A percentile compares a stretch with the other conserved stretches of the same genome.
Evolutionary conservation across 108 stramenopile species (phyloP).

Genomic region (Cylindrotheca closterium): DNA sequence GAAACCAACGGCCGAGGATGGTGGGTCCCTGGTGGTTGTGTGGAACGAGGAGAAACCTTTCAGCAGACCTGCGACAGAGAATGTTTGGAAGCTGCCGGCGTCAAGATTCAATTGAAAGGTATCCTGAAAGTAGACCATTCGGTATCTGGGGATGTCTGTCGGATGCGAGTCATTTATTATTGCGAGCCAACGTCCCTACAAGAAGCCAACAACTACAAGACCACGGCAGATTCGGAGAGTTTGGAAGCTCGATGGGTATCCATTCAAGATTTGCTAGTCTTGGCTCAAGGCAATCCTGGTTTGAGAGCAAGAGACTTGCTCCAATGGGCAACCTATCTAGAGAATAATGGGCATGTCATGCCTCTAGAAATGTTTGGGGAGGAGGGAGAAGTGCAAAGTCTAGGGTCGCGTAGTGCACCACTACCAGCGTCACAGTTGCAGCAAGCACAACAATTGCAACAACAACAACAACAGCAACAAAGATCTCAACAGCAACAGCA

Average conservation of each 20-base stretch:
- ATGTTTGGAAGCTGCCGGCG: constrained; percentile 13
- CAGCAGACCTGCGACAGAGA: constrained; percentile 1
- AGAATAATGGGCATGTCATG: constrained; percentile 1
- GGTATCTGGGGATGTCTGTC: not conserved
- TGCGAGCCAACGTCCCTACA: constrained; percentile 4
- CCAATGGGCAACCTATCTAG: constrained; percentile 14
- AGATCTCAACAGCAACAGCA: not conserved
- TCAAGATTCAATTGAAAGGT: constrained; percentile 7
- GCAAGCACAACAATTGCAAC: not conserved
- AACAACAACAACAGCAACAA: not conserved
- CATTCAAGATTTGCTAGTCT: constrained; percentile 1
- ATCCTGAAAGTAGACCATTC: constrained; percentile 14
- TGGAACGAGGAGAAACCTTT: constrained; percentile 5
- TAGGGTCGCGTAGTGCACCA: not conserved
- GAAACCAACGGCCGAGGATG: constrained; percentile 19
- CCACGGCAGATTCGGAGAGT: constrained; percentile 6
- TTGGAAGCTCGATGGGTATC: constrained; percentile 13
- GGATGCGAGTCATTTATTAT: constrained; percentile 21
- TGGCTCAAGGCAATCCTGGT: not conserved
- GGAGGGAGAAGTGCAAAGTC: not conserved
- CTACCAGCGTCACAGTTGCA: not conserved
- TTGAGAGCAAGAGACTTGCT: constrained; percentile 11
- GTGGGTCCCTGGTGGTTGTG: constrained; percentile 22
- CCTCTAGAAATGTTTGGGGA: constrained; percentile 6
- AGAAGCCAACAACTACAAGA: constrained; percentile 9